Percentiles rank a stretch among this genome's conserved stretches.
Conservation (phyloP, 2,329 filamentous ascomycete genomes). For the Botrytis squamosa region DNA sequence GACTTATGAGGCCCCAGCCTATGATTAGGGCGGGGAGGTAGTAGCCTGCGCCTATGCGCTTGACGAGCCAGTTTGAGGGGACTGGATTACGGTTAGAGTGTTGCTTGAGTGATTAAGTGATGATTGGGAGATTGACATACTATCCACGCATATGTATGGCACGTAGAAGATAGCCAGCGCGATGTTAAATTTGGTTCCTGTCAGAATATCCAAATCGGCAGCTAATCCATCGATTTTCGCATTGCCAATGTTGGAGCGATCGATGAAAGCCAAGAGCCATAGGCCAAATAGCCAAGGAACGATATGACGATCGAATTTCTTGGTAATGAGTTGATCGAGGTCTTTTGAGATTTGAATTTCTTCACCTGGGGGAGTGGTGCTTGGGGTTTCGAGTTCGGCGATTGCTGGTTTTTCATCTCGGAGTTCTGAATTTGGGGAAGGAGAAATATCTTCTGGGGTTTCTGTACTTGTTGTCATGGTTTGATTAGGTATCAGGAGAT, state of each 20-base stretch:
- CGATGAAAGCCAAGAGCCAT: conserved; percentile 20
- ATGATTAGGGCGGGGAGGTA: conserved; percentile 45
- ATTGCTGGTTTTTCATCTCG: neutral
- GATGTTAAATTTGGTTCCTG: conserved; percentile 56
- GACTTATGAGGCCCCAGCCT: conserved; percentile 47
- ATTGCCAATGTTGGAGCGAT: conserved; percentile 42
- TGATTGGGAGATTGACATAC: neutral
- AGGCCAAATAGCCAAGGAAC: conserved; percentile 19
- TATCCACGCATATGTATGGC: conserved; percentile 59
- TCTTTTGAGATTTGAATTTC: conserved; percentile 3
- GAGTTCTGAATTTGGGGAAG: neutral
- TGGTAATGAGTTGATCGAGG: conserved; percentile 13
- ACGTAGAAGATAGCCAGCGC: conserved; percentile 61
- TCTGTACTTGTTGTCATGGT: neutral
- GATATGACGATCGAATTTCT: conserved; percentile 17
- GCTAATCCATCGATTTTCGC: conserved; percentile 63
- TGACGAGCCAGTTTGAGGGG: conserved; percentile 44
- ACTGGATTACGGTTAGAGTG: conserved; percentile 47
- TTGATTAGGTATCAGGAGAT: neutral
- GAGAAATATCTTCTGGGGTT: neutral
- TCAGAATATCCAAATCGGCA: conserved; percentile 50
- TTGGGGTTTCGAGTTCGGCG: neutral
- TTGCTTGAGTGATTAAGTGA: conserved; percentile 29
- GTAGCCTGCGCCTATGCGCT: conserved; percentile 38
- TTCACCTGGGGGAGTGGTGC: neutral